Evolutionary conservation across 1,284 basidiomycete genomes (phyloP).

Genomic region (Vanrija sp.): DNA sequence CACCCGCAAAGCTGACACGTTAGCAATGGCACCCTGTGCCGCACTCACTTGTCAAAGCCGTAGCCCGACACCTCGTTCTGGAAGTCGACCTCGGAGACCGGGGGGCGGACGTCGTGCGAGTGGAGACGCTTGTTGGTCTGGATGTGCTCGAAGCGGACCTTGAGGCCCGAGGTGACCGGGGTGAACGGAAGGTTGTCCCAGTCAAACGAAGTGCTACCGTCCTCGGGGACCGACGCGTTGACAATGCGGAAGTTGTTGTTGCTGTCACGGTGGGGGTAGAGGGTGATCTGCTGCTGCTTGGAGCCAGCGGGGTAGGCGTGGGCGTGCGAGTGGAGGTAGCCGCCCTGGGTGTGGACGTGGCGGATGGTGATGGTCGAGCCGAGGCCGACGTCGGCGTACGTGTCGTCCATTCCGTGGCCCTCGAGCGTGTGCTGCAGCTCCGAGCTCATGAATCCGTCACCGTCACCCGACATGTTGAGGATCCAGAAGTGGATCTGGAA

Average conservation of each 20-base stretch:
- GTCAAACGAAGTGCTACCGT: slow-evolving; percentile 55
- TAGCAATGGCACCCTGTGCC: neutral
- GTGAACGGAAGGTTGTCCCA: slow-evolving; percentile 59
- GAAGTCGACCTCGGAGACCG: slow-evolving; percentile 97
- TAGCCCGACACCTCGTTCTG: slow-evolving; percentile 98
- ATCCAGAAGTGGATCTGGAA: slow-evolving; percentile 93
- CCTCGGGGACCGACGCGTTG: slow-evolving; percentile 57
- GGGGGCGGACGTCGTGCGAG: slow-evolving; percentile 89
- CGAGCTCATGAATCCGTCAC: slow-evolving; percentile 98
- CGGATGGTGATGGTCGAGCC: slow-evolving; percentile 81
- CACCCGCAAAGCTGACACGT: slow-evolving; percentile 50
- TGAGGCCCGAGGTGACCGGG: slow-evolving; percentile 63
- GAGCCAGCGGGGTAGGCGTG: slow-evolving; percentile 84
- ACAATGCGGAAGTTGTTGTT: slow-evolving; percentile 88
- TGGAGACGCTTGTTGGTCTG: slow-evolving; percentile 82
- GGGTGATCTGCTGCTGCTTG: slow-evolving; percentile 85
- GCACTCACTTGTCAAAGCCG: slow-evolving; percentile 68
- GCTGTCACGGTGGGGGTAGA: slow-evolving; percentile 89
- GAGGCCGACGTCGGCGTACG: slow-evolving; percentile 84
- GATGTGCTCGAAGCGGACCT: slow-evolving; percentile 79
- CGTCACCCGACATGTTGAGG: slow-evolving; percentile 83
- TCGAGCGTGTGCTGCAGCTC: slow-evolving; percentile 95
- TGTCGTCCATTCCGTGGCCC: slow-evolving; percentile 89
- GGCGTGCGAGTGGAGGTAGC: slow-evolving; percentile 92
- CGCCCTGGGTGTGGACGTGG: slow-evolving; percentile 94